Evolutionary conservation across 805 yeast genomes (phyloP), one percentile per base, ranked within the genome.

Genomic region (Lachancea sp.): DNA sequence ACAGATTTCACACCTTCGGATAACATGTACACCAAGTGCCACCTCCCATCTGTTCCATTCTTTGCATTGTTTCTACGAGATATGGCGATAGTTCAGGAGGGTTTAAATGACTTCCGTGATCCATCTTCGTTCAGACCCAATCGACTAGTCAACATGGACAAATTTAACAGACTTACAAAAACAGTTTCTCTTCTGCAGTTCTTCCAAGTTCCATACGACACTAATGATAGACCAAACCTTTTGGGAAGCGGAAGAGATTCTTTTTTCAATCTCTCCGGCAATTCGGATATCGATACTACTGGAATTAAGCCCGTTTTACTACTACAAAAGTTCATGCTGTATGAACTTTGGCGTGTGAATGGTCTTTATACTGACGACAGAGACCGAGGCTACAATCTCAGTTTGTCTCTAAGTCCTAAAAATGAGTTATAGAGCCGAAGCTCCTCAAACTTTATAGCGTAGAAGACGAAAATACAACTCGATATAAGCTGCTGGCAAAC

Each of bases 51-150:
- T 17, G 90, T 85, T 31, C 95, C 95, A 15, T 85, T 84, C 58
- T 72, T 85, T 46, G 81, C 84, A 38, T 65, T 85, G 44, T 85
- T 82, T 60, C 66, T 85, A 37, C 93, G 83, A 63, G 95, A 85
- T 63, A 69, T 85, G 55, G 84, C 90, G 0, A 84, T 85, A 65
- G 78, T 84, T n/a, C 75, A 80, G 42, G 95, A 85, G 53, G 91
- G 93, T n/a, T 85, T 85, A 58, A 74, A 83, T 33, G 81, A 78
- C 54, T 80, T 69, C 59, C 70, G 90, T 58, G 76, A 71, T 49
- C 80, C 82, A 4, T 77, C 79, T 49, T 62, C 69, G 5, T 69
- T 74, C 69, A 54, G 69, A 38, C 66, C 69, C 36, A 65, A 74
- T 19, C 69, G 68, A 44, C 68, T 82, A 51, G 77, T 85, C 56